Conservation (phyloP, 1,284 basidiomycete genomes). For the Phaffia rhodozyma region DNA sequence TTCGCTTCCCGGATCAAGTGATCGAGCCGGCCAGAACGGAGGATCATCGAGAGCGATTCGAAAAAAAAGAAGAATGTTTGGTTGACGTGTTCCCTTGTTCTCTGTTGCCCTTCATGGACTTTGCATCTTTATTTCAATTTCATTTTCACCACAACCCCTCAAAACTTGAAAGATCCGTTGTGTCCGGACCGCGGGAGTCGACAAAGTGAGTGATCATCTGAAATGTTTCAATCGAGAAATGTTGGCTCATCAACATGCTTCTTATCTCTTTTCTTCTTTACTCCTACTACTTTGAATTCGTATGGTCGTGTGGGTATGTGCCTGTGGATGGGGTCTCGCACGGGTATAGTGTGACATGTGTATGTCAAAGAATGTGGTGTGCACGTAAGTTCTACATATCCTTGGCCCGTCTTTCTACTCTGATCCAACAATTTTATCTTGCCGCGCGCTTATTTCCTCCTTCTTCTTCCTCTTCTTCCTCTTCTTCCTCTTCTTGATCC, state of each 20-base stretch:
- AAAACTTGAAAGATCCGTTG: neutral
- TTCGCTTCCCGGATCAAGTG: neutral
- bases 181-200: too few relatives aligned
- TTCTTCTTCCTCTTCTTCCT: neutral
- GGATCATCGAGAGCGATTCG: too few relatives aligned
- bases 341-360: slow-evolving; percentile 18
- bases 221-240: neutral
- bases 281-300: neutral
- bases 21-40: neutral
- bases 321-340: neutral
- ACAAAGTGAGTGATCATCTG: too few relatives aligned
- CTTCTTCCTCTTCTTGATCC: too few relatives aligned
- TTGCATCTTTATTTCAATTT: neutral
- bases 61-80: too few relatives aligned
- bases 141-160: neutral
- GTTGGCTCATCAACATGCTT: neutral
- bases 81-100: too few relatives aligned
- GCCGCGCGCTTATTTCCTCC: neutral
- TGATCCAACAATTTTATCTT: neutral
- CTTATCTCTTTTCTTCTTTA: too few relatives aligned
- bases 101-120: neutral
- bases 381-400: slow-evolving; percentile 8
- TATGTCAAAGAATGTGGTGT: slow-evolving; percentile 7
- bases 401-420: neutral
- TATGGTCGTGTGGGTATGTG: neutral